Evolutionary conservation across 2,329 filamentous ascomycete species (phyloP).

Genomic region (Alternaria sp.): DNA sequence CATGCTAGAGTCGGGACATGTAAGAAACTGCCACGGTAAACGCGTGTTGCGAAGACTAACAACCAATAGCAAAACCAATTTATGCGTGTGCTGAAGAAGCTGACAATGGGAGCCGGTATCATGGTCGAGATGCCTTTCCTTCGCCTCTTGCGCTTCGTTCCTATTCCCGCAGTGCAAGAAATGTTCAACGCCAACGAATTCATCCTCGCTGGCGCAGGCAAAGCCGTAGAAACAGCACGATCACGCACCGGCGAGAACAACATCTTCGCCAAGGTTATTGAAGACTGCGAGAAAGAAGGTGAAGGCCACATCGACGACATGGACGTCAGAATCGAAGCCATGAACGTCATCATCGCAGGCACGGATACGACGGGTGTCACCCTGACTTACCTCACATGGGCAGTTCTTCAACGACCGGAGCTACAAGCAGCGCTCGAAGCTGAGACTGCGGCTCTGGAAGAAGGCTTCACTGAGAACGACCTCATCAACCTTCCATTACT

Average conservation of each 20-base stretch:
- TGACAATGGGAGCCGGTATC: constrained; percentile 49
- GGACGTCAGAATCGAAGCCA: constrained; percentile 46
- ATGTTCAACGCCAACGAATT: constrained; percentile 50
- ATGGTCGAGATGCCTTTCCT: constrained; percentile 50
- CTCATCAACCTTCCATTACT: constrained; percentile 47
- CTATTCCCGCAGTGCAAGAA: constrained; percentile 40
- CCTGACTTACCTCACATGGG: constrained; percentile 50
- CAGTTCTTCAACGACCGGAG: constrained; percentile 36
- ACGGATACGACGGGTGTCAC: constrained; percentile 48
- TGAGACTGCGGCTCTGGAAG: constrained; percentile 31
- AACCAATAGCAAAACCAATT: constrained; percentile 44
- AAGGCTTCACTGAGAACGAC: constrained; percentile 41
- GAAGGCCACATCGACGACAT: constrained; percentile 44
- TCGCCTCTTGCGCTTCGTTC: constrained; percentile 45
- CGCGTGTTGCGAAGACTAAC: not conserved
- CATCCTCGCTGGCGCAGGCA: constrained; percentile 41
- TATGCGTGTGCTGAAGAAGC: constrained; percentile 49
- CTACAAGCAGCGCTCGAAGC: constrained; percentile 33
- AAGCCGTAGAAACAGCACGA: constrained; percentile 44
- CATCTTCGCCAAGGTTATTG: constrained; percentile 47
- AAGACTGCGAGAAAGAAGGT: constrained; percentile 42
- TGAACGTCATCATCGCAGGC: constrained; percentile 48
- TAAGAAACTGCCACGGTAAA: constrained; percentile 19
- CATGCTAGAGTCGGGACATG: constrained; percentile 51
- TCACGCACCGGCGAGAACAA: constrained; percentile 43